Base-by-base conservation (phyloP, 2,329 filamentous ascomycete species). In the Endothia cerciana region DNA sequence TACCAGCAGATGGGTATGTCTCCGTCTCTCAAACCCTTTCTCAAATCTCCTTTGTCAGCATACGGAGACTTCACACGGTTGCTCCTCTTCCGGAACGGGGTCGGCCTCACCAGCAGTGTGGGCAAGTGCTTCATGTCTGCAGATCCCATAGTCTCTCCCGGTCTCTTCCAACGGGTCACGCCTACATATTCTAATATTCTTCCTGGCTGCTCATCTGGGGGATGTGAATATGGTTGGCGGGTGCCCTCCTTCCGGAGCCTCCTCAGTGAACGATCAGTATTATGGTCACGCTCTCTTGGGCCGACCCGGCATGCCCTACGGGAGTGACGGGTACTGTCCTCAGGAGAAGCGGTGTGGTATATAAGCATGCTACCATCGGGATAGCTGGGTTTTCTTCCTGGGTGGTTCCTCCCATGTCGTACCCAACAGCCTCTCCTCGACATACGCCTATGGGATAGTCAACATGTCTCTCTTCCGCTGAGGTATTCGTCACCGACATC, bases 1-100 rank as follows among this genome's bases (percentile, higher is more conserved):
- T 97, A 97, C 82, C 87, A 94, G 76, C 85, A 97, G 79, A 91
- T 99, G 81, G 95, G 93, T 97, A 84, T 76, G 91, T 84, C 51
- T 38, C 33, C 45, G 38, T 57, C 19, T 38, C 41, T 56, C 33
- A 41, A 19, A n/a, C 25, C 45, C 36, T n/a, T 19, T 13, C 33
- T 43, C 58, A 36, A 30, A 2, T 19, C 8, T 38, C 19, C n/a
- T 13, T 19, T 3, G 2, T 38, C 4, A 5, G 17, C 17, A 25
- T 7, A 22, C 3, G 33, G 33, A 22, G 7, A 15, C 30, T 40
- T 2, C 7, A 8, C n/a, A 25, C 45, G 17, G 4, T 4, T 13
- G n/a, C 2, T n/a, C 28, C 47, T 28, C 11, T 30, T 4, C 13
- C 7, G 4, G 10, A 6, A 28, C 13, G 3, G 4, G 4, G 47